Percentiles rank a stretch among this genome's conserved stretches.
phyloP scores from a whole-genome alignment of 352 stramenopile species.

The Globisporangium mamillatum region DNA sequence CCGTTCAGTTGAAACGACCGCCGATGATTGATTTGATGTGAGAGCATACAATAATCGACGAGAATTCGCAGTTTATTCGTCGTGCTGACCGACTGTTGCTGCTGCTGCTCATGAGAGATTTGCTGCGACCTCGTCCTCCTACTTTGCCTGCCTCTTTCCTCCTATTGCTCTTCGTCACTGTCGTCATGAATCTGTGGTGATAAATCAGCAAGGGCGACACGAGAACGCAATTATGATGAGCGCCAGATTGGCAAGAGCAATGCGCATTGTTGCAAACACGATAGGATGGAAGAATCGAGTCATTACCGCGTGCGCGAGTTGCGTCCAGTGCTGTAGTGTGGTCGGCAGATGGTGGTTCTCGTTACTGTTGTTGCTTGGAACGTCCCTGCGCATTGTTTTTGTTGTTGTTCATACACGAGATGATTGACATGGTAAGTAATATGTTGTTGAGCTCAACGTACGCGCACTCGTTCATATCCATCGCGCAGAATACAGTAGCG shows the following conservation, averaged over 20 bases:
- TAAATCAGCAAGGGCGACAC: not conserved
- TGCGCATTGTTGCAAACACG: constrained; percentile 6
- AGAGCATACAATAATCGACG: not conserved
- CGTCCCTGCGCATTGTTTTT: constrained; percentile 34
- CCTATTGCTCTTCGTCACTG: not conserved
- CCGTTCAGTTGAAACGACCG: not conserved
- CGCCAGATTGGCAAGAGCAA: constrained; percentile 2
- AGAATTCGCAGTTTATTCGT: not conserved
- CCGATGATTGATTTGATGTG: not conserved
- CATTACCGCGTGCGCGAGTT: constrained; percentile 52
- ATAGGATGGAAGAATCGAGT: not conserved
- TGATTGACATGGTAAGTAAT: not conserved
- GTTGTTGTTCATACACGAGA: not conserved
- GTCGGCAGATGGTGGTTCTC: constrained; percentile 47
- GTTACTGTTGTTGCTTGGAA: constrained; percentile 49
- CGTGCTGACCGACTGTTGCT: too few species aligned
- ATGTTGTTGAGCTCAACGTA: not conserved
- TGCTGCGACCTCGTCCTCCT: not conserved
- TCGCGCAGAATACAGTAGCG: not conserved
- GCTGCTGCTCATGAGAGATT: not conserved
- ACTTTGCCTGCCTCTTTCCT: not conserved
- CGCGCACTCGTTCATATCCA: not conserved
- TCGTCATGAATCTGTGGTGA: constrained; percentile 10
- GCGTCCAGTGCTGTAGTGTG: constrained; percentile 53
- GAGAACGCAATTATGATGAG: not conserved